Evolutionary conservation across 2,329 filamentous ascomycete genomes (phyloP).

Genomic region (Verruconis gallopava): DNA sequence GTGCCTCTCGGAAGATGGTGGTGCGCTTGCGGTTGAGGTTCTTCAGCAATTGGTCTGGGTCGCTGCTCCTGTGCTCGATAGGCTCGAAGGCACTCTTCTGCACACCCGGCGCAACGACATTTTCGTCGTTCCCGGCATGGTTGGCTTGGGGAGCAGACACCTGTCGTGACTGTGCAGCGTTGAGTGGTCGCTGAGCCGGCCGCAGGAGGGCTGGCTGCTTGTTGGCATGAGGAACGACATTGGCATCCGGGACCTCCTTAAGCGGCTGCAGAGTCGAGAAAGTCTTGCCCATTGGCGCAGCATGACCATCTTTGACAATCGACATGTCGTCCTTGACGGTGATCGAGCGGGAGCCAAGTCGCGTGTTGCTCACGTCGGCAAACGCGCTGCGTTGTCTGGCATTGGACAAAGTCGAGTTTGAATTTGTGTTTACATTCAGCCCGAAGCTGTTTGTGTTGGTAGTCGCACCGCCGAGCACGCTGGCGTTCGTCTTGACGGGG

Average conservation of each 20-base stretch:
- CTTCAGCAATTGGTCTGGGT: constrained; percentile 5
- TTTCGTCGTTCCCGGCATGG: constrained; percentile 4
- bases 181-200: constrained; percentile 49
- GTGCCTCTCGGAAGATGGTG: constrained; percentile 9
- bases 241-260: constrained; percentile 3
- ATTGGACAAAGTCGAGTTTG: too few species aligned
- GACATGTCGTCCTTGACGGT: constrained; percentile 44
- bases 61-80: background rate
- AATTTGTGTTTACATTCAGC: constrained; percentile 44
- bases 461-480: too few species aligned
- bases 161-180: constrained; percentile 18
- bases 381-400: constrained; percentile 59
- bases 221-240: background rate
- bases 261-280: constrained; percentile 3
- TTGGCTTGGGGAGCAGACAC: constrained; percentile 15
- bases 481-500: background rate
- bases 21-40: constrained; percentile 6
- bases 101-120: background rate
- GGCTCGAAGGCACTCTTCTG: background rate
- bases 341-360: constrained; percentile 29
- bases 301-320: constrained; percentile 31
- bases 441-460: too few species aligned
- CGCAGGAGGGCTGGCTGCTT: constrained; percentile 29
- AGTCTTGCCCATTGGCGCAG: constrained; percentile 11
- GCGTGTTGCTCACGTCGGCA: constrained; percentile 44